Conservation (phyloP, 2,329 filamentous ascomycete species). For the Xylaria sp. region DNA sequence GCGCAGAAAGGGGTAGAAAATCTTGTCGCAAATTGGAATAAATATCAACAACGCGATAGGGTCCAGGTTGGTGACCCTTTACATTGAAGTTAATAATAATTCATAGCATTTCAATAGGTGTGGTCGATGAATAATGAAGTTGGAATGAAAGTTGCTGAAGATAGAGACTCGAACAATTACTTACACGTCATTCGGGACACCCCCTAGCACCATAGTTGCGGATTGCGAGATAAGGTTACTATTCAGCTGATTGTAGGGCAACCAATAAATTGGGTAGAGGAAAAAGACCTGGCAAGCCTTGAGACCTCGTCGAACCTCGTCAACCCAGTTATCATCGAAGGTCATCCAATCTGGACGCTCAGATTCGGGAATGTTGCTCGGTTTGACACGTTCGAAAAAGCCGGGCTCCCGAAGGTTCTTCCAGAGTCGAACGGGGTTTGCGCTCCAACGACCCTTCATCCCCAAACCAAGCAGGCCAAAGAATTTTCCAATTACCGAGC, state of each 20-base stretch:
- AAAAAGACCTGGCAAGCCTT: slow-evolving; percentile 70
- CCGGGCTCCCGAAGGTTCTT: slow-evolving; percentile 53
- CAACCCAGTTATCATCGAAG: slow-evolving; percentile 78
- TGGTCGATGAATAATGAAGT: neutral
- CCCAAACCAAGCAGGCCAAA: slow-evolving; percentile 69
- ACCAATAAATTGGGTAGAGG: slow-evolving; percentile 73
- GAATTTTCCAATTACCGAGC: slow-evolving; percentile 75
- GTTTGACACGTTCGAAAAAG: slow-evolving; percentile 77
- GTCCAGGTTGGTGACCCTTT: slow-evolving; percentile 71
- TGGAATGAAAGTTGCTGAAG: no score
- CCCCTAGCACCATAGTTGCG: slow-evolving; percentile 66
- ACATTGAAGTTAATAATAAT: neutral
- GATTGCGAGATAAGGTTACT: slow-evolving; percentile 74
- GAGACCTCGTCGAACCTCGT: slow-evolving; percentile 73
- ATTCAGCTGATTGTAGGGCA: slow-evolving; percentile 74
- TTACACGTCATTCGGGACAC: slow-evolving; percentile 74
- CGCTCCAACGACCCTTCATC: slow-evolving; percentile 71
- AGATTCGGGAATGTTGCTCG: slow-evolving; percentile 66
- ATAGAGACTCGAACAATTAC: neutral
- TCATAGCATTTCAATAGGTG: neutral
- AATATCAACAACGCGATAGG: slow-evolving; percentile 74
- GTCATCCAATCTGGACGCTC: slow-evolving; percentile 74
- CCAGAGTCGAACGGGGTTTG: slow-evolving; percentile 64
- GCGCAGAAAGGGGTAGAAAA: slow-evolving; percentile 71
- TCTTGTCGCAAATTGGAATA: slow-evolving; percentile 70